phyloP scores from a whole-genome alignment of 164 flowering plant genomes.

The Litsea cubeba region DNA sequence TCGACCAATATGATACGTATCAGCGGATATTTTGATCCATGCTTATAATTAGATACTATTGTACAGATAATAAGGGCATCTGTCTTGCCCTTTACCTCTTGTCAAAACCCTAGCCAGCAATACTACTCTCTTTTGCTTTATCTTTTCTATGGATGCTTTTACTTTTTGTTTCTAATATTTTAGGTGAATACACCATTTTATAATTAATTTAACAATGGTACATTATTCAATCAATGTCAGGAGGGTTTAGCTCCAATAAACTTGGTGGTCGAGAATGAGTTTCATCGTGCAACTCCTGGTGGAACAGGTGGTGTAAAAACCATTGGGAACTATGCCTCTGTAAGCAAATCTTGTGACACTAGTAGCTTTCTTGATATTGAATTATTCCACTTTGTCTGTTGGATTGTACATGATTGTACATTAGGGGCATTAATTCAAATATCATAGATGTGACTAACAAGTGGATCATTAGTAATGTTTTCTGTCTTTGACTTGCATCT shows the following conservation, averaged over 20 bases:
- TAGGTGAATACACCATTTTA: background rate
- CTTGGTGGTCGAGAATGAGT: constrained; percentile 70
- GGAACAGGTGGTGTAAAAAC: constrained; percentile 95
- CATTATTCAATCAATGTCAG: constrained; percentile 29
- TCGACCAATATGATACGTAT: too few species aligned
- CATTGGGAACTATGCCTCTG: constrained; percentile 97
- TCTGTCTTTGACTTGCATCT: background rate
- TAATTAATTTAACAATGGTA: background rate
- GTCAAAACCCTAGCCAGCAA: background rate
- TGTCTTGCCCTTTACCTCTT: background rate
- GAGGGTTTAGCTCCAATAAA: constrained; percentile 88
- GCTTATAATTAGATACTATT: too few species aligned
- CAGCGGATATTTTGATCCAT: too few species aligned
- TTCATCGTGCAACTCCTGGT: constrained; percentile 95
- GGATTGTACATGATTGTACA: background rate
- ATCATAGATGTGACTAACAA: background rate
- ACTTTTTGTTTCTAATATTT: background rate
- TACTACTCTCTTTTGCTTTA: background rate
- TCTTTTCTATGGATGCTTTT: background rate
- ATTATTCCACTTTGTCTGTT: too few species aligned
- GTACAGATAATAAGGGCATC: too few species aligned
- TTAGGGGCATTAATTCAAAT: background rate
- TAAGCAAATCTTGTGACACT: constrained; percentile 28
- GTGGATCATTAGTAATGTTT: background rate
- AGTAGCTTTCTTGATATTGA: background rate